Evolutionary conservation across 129 eudicot genomes (phyloP), one percentile per base, ranked within the genome.

Genomic region (Deinandra increscens): DNA sequence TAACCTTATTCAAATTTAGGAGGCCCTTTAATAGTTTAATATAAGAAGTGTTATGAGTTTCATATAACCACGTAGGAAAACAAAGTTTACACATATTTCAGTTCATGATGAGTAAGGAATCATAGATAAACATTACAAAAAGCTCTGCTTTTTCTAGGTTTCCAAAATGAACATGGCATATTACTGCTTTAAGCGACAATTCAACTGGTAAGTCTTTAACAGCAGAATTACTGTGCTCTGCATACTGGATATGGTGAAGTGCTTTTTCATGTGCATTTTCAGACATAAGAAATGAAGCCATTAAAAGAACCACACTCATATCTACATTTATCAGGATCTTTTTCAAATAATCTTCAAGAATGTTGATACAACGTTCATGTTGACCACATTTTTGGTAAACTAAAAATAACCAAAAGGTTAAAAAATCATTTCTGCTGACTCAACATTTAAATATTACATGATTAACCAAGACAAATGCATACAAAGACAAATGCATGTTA

Each of bases 81-180:
- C 4, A 51, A 59, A 26, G 33, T 15, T 6, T 9, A 55, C 23
- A 26, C 3, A 4, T 18, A 51, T 53, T 56, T 17, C 14, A 66
- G 23, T 37, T 66, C 6, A 68, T n/a, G 48, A 45, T 18, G 15
- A 18, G 63, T 19, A 75, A 23, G 39, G 1, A 60, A 70, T n/a
- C 61, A 26, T 42, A 45, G 8, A 64, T 59, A 70, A 63, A 70
- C 22, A 54, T 38, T 12, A 69, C 2, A 64, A 67, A 76, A n/a
- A n/a, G 36, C 97, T 89, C 91, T 19, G 97, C 97, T 71, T 87
- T 85, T 70, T 87, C 86, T 80, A 79, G 17, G 81, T 87, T 45
- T 46, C 92, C 88, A 34, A 93, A 90, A 78, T 89, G 88, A 78
- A 75, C 85, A 78, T 87, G 92, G 56, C 96, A 93, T 76, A 93